Evolutionary conservation across 2,329 filamentous ascomycete genomes (phyloP).

Genomic region (Chaetomium olivaceum): DNA sequence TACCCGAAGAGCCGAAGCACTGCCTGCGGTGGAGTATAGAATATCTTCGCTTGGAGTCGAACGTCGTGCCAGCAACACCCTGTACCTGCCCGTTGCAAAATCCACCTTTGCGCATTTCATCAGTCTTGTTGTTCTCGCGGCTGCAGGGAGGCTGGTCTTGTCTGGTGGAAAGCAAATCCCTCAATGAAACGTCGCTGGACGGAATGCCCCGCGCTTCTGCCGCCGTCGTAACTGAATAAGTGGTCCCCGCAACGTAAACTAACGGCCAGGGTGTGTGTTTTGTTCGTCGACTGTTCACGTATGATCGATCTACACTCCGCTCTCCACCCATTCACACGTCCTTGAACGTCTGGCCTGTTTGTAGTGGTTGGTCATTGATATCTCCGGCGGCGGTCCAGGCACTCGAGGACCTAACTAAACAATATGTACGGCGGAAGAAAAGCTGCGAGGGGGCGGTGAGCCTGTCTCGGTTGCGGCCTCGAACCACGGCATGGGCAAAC

Average conservation of each 20-base stretch:
- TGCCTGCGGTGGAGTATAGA: background rate
- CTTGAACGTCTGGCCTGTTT: background rate
- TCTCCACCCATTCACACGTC: background rate
- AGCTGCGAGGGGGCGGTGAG: background rate
- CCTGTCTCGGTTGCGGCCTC: background rate
- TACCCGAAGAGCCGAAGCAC: background rate
- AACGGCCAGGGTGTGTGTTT: background rate
- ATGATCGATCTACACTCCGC: background rate
- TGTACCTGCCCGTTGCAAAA: background rate
- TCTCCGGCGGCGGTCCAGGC: background rate
- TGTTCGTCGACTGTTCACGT: background rate
- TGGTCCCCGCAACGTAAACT: background rate
- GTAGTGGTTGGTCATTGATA: background rate
- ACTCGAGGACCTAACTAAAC: background rate
- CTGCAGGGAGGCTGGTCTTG: background rate
- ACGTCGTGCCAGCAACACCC: background rate
- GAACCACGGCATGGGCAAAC: slow-evolving; percentile 3
- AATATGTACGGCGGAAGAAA: background rate
- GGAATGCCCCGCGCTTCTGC: slow-evolving; percentile 4
- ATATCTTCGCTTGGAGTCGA: background rate
- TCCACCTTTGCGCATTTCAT: background rate
- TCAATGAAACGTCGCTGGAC: background rate
- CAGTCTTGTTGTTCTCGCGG: background rate
- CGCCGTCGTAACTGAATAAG: background rate
- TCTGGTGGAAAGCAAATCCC: background rate